Percentiles rank a stretch among this genome's conserved stretches.
Evolutionary conservation across 176 grass and related monocot genomes (phyloP).

Genomic region (Rhipidocladum racemiflorum): DNA sequence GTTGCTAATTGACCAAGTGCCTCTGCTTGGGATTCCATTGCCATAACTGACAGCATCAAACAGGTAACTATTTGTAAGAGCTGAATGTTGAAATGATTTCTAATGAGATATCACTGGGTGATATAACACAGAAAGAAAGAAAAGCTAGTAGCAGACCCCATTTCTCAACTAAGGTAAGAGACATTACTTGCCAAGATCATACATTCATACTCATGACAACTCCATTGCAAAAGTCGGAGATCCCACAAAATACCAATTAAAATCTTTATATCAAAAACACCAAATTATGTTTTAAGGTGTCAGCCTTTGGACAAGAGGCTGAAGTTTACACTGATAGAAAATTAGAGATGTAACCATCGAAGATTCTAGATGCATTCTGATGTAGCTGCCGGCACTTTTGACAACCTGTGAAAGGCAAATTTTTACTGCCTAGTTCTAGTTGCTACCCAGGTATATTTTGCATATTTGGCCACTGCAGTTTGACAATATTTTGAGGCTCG

Average conservation of each 20-base stretch:
- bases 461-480: neutral
- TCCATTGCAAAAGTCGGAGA: neutral
- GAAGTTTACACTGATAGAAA: conserved; percentile 10
- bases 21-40: conserved; percentile 98
- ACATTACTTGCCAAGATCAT: conserved; percentile 21
- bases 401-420: neutral
- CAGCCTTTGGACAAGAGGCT: neutral
- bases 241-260: neutral
- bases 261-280: neutral
- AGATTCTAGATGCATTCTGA: neutral
- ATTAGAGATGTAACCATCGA: neutral
- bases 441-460: neutral
- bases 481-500: neutral
- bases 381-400: neutral
- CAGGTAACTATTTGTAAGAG: neutral
- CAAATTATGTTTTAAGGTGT: neutral
- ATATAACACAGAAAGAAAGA: neutral
- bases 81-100: neutral
- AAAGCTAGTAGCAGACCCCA: conserved; percentile 8
- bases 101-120: neutral
- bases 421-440: neutral
- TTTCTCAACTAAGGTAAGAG: conserved; percentile 15
- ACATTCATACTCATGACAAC: neutral
- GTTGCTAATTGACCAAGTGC: conserved; percentile 80
- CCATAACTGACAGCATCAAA: conserved; percentile 65